phyloP scores from a whole-genome alignment of 2,329 filamentous ascomycete genomes.

The Arthrobotrys musiformis region DNA sequence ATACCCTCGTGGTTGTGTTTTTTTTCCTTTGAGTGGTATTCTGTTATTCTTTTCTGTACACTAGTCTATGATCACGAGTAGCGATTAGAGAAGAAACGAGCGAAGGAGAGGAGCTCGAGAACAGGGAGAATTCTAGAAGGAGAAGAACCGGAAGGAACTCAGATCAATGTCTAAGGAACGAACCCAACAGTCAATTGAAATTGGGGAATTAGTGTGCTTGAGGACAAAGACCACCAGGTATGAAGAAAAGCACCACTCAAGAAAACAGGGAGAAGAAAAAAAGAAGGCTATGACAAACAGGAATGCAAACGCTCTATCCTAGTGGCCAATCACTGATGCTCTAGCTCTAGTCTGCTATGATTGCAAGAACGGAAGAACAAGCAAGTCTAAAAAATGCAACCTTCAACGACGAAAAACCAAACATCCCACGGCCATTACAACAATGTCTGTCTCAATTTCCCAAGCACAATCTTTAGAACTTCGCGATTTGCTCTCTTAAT shows the following conservation, averaged over 20 bases:
- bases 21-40: conserved; percentile 5
- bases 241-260: conserved; percentile 22
- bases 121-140: not conserved
- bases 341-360: conserved; percentile 28
- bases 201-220: conserved; percentile 1
- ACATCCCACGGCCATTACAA: conserved; percentile 4
- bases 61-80: conserved; percentile 25
- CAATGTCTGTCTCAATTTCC: not conserved
- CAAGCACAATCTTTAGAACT: conserved; percentile 21
- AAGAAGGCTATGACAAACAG: conserved; percentile 9
- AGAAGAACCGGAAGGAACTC: not conserved
- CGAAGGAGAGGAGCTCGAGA: not conserved
- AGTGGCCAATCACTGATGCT: conserved; percentile 21
- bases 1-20: not conserved
- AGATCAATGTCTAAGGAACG: conserved; percentile 15
- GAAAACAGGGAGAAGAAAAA: too few relatives aligned
- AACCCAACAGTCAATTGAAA: not conserved
- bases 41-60: conserved; percentile 20
- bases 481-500: conserved; percentile 47
- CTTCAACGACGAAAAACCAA: not conserved
- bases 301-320: conserved; percentile 24
- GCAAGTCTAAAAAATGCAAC: conserved; percentile 5
- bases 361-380: conserved; percentile 8
- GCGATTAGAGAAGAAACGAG: not conserved
- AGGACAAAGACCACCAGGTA: conserved; percentile 28